Evolutionary conservation across 1,139 yeast genomes (phyloP), one percentile per base, ranked within the genome.

Genomic region (Suhomyces taliae): DNA sequence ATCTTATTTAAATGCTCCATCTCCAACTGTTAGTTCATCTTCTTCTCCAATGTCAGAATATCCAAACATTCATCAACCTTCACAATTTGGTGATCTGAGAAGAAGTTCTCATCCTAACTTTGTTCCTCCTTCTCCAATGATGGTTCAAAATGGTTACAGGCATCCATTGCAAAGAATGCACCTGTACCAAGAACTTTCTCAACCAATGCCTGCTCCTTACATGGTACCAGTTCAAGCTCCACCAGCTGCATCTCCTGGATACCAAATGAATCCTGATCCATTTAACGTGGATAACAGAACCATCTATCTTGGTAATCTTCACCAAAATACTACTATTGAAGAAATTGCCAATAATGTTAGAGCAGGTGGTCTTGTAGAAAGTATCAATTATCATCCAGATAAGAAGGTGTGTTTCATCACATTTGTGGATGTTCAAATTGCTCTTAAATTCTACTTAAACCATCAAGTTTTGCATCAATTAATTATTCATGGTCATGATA

Each of bases 301-400:
- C 1, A 70, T 76, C 29, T 75, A 70, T 52, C 61, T 76, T 46
- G 79, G 79, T 7, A 72, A 74, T 49, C 65, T 76, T 37, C 80
- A 74, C 53, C 74, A 75, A 8, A 66, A 65, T 45, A 68, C 79
- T 5, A 69, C 78, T 2, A 62, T 74, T n/a, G 80, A 75, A 54
- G 80, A 76, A 51, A 74, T 76, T 44, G 79, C 79, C 32, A 75
- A 75, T 49, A 75, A 75, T 51, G 76, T 75, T 24, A 62, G 79
- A 44, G 78, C 79, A 7, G 79, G 80, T 6, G 80, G 80, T 1
- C 61, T 76, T 44, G 76, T 76, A 4, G 79, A 74, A 52, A 58
- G 64, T 4, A 72, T 76, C 41, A 71, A 65, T 34, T 64, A 58
- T 53, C 68, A 63, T 50, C 72, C 71, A 1, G 73, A 67, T 11